Evolutionary conservation across 257 asterid genomes (phyloP).

Genomic region (Agastache rugosa): DNA sequence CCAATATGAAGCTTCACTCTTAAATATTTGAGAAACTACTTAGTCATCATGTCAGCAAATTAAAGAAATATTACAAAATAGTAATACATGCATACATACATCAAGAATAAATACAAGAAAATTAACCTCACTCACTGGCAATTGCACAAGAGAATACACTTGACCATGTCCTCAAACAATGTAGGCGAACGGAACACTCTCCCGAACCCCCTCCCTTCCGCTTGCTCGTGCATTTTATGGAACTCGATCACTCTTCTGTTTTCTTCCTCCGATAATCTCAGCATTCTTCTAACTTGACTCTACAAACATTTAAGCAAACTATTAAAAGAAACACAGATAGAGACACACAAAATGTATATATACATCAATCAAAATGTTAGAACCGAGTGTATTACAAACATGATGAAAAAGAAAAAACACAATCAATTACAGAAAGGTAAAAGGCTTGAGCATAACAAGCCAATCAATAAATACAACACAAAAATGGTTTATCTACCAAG

Average conservation of each 20-base stretch:
- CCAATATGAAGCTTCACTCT: not conserved
- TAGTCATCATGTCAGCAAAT: not conserved
- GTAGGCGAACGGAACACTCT: conserved; percentile 87
- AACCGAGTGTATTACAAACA: not conserved
- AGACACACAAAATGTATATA: not conserved
- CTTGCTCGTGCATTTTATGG: conserved; percentile 59
- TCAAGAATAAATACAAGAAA: not conserved
- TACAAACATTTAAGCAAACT: conserved; percentile 33
- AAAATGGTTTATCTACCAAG: not conserved
- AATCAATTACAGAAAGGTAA: not conserved
- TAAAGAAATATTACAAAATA: not conserved
- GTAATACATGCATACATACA: not conserved
- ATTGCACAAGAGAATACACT: conserved; percentile 88
- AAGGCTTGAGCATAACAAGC: conserved; percentile 8
- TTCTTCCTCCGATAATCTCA: conserved; percentile 74
- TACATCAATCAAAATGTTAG: not conserved
- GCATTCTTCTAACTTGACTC: conserved; percentile 84
- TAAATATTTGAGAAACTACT: not conserved
- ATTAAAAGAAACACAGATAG: not conserved
- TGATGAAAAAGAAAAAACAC: not conserved
- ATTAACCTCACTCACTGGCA: conserved; percentile 78
- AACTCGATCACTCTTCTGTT: conserved; percentile 59
- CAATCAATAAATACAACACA: not conserved
- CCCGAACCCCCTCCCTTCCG: conserved; percentile 67
- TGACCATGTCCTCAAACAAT: conserved; percentile 90